phyloP scores from a whole-genome alignment of 1,139 yeast genomes.

The Yamadazyma atmosphaerica region DNA sequence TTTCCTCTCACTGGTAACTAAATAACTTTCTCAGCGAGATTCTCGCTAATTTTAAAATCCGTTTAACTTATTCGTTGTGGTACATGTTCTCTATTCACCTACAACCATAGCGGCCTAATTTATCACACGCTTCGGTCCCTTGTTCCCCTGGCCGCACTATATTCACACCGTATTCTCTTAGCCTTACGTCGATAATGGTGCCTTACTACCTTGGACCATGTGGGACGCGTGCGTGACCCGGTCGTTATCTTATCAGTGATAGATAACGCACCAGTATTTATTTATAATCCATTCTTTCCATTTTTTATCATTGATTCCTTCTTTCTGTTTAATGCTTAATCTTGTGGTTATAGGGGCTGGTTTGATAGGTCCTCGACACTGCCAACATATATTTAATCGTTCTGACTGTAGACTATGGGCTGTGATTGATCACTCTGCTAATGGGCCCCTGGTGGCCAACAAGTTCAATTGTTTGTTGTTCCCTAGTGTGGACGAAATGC shows the following conservation, averaged over 20 bases:
- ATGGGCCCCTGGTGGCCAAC: constrained; percentile 38
- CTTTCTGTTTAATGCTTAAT: constrained; percentile 3
- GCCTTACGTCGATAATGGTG: background rate
- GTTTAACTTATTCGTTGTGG: too few relatives aligned
- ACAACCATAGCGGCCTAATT: too few relatives aligned
- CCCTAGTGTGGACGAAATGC: constrained; percentile 27
- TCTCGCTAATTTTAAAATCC: too few relatives aligned
- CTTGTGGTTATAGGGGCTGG: constrained; percentile 34
- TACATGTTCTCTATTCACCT: too few relatives aligned
- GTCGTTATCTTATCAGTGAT: background rate
- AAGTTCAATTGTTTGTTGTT: constrained; percentile 30
- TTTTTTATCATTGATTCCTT: too few relatives aligned
- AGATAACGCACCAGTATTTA: background rate
- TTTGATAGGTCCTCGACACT: constrained; percentile 45
- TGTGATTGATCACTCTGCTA: constrained; percentile 39
- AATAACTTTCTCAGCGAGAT: too few relatives aligned
- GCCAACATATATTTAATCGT: constrained; percentile 29
- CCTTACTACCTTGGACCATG: background rate
- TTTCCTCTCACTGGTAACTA: too few relatives aligned
- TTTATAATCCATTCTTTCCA: background rate
- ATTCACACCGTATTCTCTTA: too few relatives aligned
- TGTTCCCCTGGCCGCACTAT: too few relatives aligned
- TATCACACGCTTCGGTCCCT: too few relatives aligned
- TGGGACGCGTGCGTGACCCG: constrained; percentile 1
- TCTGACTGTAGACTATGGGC: constrained; percentile 29